A percentile compares a stretch with the other conserved stretches of the same genome.
Conservation (phyloP, 805 yeast genomes). For the Scheffersomyces stipitis region DNA sequence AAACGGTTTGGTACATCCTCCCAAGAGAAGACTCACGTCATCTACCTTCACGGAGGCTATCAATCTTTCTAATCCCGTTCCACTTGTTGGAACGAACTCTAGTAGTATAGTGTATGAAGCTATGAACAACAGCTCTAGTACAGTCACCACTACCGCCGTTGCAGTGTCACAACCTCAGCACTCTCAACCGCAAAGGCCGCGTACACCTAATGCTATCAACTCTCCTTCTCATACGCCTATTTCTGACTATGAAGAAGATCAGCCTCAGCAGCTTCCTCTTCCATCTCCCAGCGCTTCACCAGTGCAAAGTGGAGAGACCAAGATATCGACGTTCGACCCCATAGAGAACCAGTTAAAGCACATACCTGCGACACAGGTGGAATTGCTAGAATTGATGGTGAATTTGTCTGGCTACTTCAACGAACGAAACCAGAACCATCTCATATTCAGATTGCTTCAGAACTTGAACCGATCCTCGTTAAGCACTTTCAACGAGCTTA, state of each 20-base stretch:
- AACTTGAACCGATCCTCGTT: slow-evolving; percentile 59
- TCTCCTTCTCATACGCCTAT: slow-evolving; percentile 35
- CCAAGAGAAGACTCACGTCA: slow-evolving; percentile 35
- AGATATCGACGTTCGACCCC: slow-evolving; percentile 21
- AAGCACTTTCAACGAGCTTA: slow-evolving; percentile 53
- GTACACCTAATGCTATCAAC: slow-evolving; percentile 29
- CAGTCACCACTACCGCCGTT: background rate
- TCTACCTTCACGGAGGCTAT: background rate
- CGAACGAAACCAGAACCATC: slow-evolving; percentile 48
- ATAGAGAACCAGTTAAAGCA: slow-evolving; percentile 16
- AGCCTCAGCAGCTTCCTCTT: slow-evolving; percentile 52
- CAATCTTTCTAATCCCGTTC: background rate
- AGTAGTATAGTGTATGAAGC: background rate
- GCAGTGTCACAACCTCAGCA: slow-evolving; percentile 3
- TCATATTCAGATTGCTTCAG: slow-evolving; percentile 55
- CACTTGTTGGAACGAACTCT: background rate
- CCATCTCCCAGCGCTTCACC: slow-evolving; percentile 67
- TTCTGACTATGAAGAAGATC: slow-evolving; percentile 34
- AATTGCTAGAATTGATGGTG: slow-evolving; percentile 38
- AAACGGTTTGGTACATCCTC: slow-evolving; percentile 29
- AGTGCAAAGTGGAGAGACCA: slow-evolving; percentile 16
- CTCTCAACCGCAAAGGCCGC: slow-evolving; percentile 14
- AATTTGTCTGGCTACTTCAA: slow-evolving; percentile 39
- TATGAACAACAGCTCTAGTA: slow-evolving; percentile 1
- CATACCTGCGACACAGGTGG: slow-evolving; percentile 29